A percentile compares a stretch with the other conserved stretches of the same genome.
phyloP scores from a whole-genome alignment of 2,329 filamentous ascomycete genomes.

The Fusarium nelsonii region DNA sequence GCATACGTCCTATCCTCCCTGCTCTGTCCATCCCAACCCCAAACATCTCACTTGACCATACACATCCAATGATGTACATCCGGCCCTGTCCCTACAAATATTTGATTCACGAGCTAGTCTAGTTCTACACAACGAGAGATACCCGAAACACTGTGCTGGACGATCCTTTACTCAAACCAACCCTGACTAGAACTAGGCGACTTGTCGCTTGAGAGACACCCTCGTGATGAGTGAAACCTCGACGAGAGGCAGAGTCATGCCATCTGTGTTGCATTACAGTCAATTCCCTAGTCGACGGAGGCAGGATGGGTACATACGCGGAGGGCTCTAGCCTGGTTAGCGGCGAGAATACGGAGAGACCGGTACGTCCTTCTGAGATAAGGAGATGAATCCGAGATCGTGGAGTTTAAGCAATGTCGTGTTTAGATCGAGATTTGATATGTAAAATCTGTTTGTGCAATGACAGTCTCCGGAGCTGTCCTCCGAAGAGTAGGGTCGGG shows the following conservation, averaged over 20 bases:
- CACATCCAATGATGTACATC: neutral
- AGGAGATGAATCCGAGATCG: neutral
- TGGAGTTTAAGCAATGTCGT: rapidly evolving
- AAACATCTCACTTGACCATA: neutral
- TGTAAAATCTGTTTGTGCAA: neutral
- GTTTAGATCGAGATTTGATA: too few species aligned
- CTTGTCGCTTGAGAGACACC: too few species aligned
- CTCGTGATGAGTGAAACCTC: neutral
- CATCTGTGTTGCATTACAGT: too few species aligned
- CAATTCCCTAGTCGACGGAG: too few species aligned
- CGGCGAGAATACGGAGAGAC: too few species aligned
- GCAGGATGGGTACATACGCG: too few species aligned
- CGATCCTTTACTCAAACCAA: neutral
- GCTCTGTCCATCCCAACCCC: neutral
- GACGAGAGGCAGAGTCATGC: neutral
- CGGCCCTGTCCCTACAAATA: too few species aligned
- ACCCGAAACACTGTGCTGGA: neutral
- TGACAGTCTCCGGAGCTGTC: neutral
- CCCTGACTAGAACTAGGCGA: neutral
- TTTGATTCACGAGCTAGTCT: too few species aligned
- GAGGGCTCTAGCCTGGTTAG: too few species aligned
- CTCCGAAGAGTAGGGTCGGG: neutral
- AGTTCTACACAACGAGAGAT: too few species aligned
- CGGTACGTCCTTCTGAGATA: too few species aligned
- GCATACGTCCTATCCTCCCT: too few species aligned